Evolutionary conservation across 2,329 filamentous ascomycete genomes (phyloP).

Genomic region (Graphiopsis chlorocephala): DNA sequence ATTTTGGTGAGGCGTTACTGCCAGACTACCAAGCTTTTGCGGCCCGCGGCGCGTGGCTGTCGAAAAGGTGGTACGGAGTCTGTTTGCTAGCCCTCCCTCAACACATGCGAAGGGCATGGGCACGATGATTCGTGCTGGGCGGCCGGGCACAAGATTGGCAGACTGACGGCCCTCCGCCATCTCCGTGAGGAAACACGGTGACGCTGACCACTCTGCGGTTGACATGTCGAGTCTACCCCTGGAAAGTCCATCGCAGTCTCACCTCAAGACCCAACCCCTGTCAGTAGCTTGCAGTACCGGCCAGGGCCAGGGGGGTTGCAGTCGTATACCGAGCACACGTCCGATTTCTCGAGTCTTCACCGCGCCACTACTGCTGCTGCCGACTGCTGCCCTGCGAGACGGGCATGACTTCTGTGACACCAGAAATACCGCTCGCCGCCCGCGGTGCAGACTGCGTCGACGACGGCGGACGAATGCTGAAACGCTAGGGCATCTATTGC

Average conservation of each 20-base stretch:
- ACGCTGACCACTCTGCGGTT: background rate
- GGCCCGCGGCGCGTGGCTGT: conserved; percentile 2
- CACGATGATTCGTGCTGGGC: conserved; percentile 3
- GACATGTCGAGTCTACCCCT: background rate
- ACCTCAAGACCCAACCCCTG: background rate
- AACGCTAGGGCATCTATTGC: conserved; percentile 5
- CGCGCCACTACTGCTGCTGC: background rate
- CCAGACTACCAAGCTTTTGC: conserved; percentile 1
- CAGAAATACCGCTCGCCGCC: background rate
- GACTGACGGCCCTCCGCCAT: background rate
- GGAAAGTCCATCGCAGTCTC: background rate
- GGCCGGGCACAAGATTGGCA: background rate
- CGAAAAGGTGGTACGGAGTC: background rate
- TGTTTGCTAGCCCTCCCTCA: background rate
- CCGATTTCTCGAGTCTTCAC: conserved; percentile 1
- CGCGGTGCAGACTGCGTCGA: background rate
- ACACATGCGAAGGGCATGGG: background rate
- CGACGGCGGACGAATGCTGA: background rate
- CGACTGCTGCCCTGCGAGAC: background rate
- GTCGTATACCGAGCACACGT: background rate
- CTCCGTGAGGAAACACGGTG: conserved; percentile 10
- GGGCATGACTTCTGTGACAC: background rate
- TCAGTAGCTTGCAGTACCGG: background rate
- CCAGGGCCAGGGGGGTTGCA: background rate
- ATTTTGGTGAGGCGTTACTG: conserved; percentile 4